These are phyloP conservation scores for Talaromyces ruber DNA, from an alignment of 495 filamentous ascomycete genomes.

Conservation along the genomic window DNA sequence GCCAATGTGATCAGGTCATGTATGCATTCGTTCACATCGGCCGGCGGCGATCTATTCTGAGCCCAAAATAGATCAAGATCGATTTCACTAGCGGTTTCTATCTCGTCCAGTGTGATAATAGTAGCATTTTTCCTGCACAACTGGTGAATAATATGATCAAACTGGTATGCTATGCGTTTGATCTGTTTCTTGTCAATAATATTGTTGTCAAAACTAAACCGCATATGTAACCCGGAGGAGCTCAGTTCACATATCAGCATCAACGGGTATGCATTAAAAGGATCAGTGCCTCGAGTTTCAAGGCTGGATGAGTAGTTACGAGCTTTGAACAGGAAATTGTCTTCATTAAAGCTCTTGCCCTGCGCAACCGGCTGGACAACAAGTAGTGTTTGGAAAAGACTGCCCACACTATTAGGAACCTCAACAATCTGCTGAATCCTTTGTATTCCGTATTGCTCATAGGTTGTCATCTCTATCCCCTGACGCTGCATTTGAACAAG, in stretches of 20 bases:
- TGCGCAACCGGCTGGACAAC: not conserved
- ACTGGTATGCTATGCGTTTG: not conserved
- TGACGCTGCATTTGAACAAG: not conserved
- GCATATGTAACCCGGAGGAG: not conserved
- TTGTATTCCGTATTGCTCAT: not conserved
- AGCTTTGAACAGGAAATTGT: not conserved
- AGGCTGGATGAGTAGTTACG: not conserved
- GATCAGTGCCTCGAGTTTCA: not conserved
- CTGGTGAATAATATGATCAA: not conserved
- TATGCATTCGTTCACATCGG: not conserved
- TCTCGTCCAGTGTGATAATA: not conserved
- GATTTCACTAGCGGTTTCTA: not conserved
- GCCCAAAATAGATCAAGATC: not conserved
- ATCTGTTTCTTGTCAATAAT: not conserved
- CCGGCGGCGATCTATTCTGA: not conserved
- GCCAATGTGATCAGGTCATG: not conserved
- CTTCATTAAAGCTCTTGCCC: not conserved
- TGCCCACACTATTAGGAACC: not conserved
- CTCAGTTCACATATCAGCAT: not conserved
- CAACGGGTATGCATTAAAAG: not conserved
- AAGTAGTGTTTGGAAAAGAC: not conserved
- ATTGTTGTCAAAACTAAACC: not conserved
- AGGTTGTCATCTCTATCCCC: not conserved
- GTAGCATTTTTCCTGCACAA: not conserved
- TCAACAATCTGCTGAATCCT: not conserved